Percentiles rank a stretch among this genome's conserved stretches.
These are phyloP conservation scores for Triticum urartu DNA, from an alignment of 176 grass and related monocot species.

Conservation along the genomic window DNA sequence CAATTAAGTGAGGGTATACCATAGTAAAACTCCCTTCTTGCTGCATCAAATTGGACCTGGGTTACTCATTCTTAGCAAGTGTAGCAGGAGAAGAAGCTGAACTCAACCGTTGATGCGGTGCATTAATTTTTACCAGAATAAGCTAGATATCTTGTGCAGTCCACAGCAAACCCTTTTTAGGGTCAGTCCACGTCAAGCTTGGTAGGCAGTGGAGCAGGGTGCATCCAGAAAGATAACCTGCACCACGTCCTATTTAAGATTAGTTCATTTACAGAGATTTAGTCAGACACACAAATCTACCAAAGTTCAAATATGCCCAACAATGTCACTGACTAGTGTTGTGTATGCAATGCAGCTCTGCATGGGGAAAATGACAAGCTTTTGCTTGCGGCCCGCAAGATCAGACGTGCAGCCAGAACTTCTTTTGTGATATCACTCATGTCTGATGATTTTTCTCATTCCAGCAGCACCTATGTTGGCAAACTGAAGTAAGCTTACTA, in stretches of 20 bases:
- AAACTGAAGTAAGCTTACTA: slow-evolving; percentile 78
- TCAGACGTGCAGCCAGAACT: slow-evolving; percentile 70
- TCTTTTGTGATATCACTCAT: slow-evolving; percentile 84
- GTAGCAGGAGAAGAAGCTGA: background rate
- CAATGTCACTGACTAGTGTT: slow-evolving; percentile 4
- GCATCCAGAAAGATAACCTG: slow-evolving; percentile 12
- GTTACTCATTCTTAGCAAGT: background rate
- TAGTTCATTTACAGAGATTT: background rate
- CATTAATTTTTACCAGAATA: slow-evolving; percentile 33
- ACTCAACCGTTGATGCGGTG: background rate
- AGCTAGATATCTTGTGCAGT: slow-evolving; percentile 21
- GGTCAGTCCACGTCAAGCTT: background rate
- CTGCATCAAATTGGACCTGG: slow-evolving; percentile 18
- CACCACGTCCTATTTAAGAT: background rate
- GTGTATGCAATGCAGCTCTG: slow-evolving; percentile 57
- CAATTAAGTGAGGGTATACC: background rate
- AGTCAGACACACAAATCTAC: background rate
- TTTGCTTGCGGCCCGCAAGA: slow-evolving; percentile 86
- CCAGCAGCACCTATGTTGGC: slow-evolving; percentile 91
- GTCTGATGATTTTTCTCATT: slow-evolving; percentile 79
- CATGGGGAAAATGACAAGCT: slow-evolving; percentile 89
- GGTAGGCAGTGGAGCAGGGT: background rate
- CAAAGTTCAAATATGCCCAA: background rate
- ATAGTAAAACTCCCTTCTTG: background rate
- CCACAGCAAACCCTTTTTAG: background rate